These are phyloP conservation scores for Periconia digitata DNA, from an alignment of 2,329 filamentous ascomycete species.

Conservation along the genomic window DNA sequence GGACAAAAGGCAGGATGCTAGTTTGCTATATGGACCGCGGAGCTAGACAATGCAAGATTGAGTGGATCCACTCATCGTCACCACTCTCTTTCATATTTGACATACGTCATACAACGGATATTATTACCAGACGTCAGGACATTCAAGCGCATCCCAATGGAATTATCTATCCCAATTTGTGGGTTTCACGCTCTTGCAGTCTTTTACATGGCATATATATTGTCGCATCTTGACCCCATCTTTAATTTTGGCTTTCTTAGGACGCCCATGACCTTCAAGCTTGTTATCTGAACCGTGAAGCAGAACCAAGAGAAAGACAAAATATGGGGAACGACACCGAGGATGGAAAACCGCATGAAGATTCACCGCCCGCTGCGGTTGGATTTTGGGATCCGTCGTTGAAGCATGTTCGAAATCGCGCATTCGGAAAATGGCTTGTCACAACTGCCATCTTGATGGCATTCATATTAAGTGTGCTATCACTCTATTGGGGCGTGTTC, in stretches of 20 bases:
- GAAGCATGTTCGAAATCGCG: conserved; percentile 43
- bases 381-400: conserved; percentile 51
- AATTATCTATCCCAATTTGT: no score
- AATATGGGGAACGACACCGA: conserved; percentile 3
- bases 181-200: no score
- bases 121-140: not conserved
- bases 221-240: no score
- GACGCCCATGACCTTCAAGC: not conserved
- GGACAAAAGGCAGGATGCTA: no score
- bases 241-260: no score
- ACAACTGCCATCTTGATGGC: conserved; percentile 55
- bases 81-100: not conserved
- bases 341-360: conserved; percentile 10
- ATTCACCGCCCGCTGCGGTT: conserved; percentile 38
- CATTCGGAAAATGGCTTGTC: conserved; percentile 45
- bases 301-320: not conserved
- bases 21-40: no score
- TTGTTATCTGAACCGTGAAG: not conserved
- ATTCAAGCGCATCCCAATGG: not conserved
- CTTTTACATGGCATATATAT: no score
- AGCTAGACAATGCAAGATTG: not conserved
- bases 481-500: conserved; percentile 64
- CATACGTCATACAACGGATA: not conserved
- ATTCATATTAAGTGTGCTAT: conserved; percentile 60
- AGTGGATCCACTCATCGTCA: not conserved